Evolutionary conservation across 2,329 filamentous ascomycete species (phyloP), one percentile per base, ranked within the genome.

Genomic region (Fusarium clavum): DNA sequence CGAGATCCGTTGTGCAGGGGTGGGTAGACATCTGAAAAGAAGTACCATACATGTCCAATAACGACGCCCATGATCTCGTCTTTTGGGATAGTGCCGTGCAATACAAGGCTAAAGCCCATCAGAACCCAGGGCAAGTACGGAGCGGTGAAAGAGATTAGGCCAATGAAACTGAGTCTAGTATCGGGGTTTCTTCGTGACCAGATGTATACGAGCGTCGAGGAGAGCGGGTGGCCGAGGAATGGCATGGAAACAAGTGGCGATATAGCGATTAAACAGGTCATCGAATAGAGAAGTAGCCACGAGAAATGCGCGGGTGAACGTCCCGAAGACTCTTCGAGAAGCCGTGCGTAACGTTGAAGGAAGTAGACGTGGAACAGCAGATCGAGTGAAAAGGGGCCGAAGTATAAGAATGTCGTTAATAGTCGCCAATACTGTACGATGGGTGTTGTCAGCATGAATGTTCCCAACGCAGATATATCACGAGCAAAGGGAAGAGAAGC

Each of bases 311-410:
- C 96, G 2, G 95, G 92, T 7, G 93, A 97, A 45, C 93, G 90
- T 43, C 94, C 93, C n/a, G 94, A 94, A 1, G 93, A 94, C 81
- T 98, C 95, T 82, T 99, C 96, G 48, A 99, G 89, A 45, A 98
- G 91, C 53, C 96, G 92, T 9, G 95, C 94, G 81, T 99, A 99
- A 61, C 96, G 92, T 79, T 98, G 94, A 61, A 98, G 91, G 83
- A 99, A 99, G 87, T 98, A 99, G 79, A 98, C 92, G 80, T 98
- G 95, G 85, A 98, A 98, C 73, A 98, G 87, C 43, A 99, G 90
- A 79, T 98, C 96, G 77, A 99, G 89, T 30, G 92, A 96, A 71
- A 98, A 90, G 4, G 95, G 94, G 4, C 96, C 96, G 78, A 98
- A 98, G 84, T 98, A 99, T 77, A 98, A 89, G 83, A 99, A 99